Evolutionary conservation across 176 grass and related monocot species (phyloP), one percentile per base, ranked within the genome.

Genomic region (Musa beccarii): DNA sequence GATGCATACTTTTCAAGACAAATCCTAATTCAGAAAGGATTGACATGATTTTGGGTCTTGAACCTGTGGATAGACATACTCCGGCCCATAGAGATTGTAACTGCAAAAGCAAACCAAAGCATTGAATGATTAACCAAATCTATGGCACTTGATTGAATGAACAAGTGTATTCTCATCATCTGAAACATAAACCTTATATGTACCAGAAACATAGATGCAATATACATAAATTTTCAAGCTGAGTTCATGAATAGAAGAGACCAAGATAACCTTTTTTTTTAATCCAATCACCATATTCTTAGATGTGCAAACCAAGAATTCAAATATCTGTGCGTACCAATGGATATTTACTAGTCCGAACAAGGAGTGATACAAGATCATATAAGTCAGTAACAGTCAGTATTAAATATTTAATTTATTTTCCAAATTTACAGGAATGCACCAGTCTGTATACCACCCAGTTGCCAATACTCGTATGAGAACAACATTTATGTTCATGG

Each of bases 21-120:
- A 53, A 19, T 54, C 22, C 26, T 69, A 43, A 17, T 49, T 19
- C 5, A 70, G 11, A 51, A 79, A 86, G 17, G 7, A 53, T 25
- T 69, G 51, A 76, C 23, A 69, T 52, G 63, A 81, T 79, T 83
- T 80, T 76, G 25, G 14, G 69, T 81, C 73, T 78, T 71, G 28
- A 83, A 97, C 93, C 93, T 94, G 95, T 84, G 88, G 86, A 80
- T 94, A 94, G 78, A 89, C 81, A 73, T 89, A 99, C 79, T 99
- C 95, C 0, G 83, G 73, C 70, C 90, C 95, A 89, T 91, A 99
- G 77, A 84, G 64, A 72, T 84, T 77, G 78, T 89, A 91, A 82
- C 90, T 94, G 86, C 86, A 99, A 91, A 88, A 84, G 73, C 51
- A 73, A 85, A 84, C 77, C 56, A 52, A 81, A 79, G 13, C 25